Base-by-base conservation (phyloP, 495 filamentous ascomycete species). In the Talaromyces stipitatus region DNA sequence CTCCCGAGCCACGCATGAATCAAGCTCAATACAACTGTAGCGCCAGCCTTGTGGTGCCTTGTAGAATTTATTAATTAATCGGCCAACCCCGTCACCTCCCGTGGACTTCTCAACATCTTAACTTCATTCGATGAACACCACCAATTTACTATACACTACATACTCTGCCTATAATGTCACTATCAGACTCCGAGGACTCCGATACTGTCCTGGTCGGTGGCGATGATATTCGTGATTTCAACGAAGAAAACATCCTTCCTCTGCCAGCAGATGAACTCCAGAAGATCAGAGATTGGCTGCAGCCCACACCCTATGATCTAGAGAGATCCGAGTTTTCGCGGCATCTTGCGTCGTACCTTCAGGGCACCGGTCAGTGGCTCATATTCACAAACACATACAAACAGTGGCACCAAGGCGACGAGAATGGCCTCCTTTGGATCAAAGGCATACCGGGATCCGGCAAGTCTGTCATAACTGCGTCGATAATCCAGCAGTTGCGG, bases 381-480 rank as follows among this genome's bases (percentile, higher is more conserved):
- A 60, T 32, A 43, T 62, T 60, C 16, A 58, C 62, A 58, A 45
- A 16, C n/a, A 57, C 41, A 5, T 82, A 74, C 56, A 64, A 60
- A 3, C 26, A 72, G 59, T 82, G 79, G 80, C 66, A 68, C 47
- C 55, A 68, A 6, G 60, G 57, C 6, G 24, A 30, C 3, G 50
- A 71, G 0, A 47, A 71, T 27, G 76, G 76, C 10, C 51, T 67
- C 16, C 64, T 82, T 1, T 81, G 77, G 76, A 69, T 81, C 47
- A 73, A 70, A 58, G 79, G 69, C n/a, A 72, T 80, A 29, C 69
- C 79, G 6, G 80, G 80, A 4, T 70, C 72, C 50, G 79, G 78
- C 0, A 83, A 83, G 63, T 72, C 66, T 10, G 78, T 83, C 18
- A 46, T 79, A 14, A 77, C 77, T 32, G 77, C 78, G 2, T 59